Percentiles rank a stretch among this genome's conserved stretches.
Evolutionary conservation across 2,329 filamentous ascomycete species (phyloP).

Genomic region (Hypoxylon sp.): DNA sequence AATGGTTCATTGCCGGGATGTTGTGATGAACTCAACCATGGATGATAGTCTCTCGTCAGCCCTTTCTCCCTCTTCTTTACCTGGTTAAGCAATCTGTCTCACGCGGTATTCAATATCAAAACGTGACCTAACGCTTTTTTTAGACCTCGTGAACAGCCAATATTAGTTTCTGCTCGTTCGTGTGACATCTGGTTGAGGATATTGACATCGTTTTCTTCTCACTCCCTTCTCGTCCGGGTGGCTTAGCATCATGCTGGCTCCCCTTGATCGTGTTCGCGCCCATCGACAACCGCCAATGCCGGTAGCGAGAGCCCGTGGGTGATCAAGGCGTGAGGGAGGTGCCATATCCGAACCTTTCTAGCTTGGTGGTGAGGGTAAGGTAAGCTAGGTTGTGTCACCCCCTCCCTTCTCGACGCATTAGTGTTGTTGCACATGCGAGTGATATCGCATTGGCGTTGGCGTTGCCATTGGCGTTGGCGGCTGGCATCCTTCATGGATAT

Average conservation of each 20-base stretch:
- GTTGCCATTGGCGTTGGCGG: constrained; percentile 29
- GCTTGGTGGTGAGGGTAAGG: constrained; percentile 39
- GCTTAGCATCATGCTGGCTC: constrained; percentile 11
- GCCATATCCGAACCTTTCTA: constrained; percentile 32
- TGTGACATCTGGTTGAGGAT: constrained; percentile 33
- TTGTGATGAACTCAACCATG: constrained; percentile 41
- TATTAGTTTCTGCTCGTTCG: constrained; percentile 22
- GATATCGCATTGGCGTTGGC: constrained; percentile 47
- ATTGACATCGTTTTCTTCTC: constrained; percentile 18
- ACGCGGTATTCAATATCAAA: constrained; percentile 36
- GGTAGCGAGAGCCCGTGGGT: constrained; percentile 34
- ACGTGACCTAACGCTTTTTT: constrained; percentile 29
- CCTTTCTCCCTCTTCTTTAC: constrained; percentile 35
- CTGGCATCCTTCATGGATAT: constrained; percentile 18
- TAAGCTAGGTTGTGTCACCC: constrained; percentile 42
- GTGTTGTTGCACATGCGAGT: constrained; percentile 40
- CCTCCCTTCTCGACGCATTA: constrained; percentile 29
- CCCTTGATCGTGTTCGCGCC: constrained; percentile 21
- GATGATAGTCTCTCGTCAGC: constrained; percentile 44
- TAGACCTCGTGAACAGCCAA: constrained; percentile 25
- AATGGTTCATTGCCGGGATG: constrained; percentile 41
- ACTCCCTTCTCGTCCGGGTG: constrained; percentile 5
- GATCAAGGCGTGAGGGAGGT: constrained; percentile 25
- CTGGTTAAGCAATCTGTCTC: constrained; percentile 40
- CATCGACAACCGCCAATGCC: constrained; percentile 40